A percentile compares a stretch with the other conserved stretches of the same genome.
These are phyloP conservation scores for Alternaria arbusti DNA, from an alignment of 2,329 filamentous ascomycete genomes.

Conservation along the genomic window DNA sequence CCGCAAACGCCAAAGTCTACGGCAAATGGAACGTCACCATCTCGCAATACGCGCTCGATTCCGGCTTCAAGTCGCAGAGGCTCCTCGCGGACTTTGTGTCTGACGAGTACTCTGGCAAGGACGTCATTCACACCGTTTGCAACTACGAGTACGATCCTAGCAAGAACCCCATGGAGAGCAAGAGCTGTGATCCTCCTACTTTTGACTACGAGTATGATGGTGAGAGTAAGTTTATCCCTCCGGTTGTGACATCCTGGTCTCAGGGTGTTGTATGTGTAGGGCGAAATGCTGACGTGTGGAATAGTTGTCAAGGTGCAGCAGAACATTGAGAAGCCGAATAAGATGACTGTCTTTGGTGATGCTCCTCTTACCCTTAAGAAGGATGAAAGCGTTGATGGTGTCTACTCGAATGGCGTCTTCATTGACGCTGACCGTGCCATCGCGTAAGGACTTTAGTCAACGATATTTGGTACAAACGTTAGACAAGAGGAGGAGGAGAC, in stretches of 20 bases:
- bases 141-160: background rate
- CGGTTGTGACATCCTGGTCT: background rate
- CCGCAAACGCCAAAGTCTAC: background rate
- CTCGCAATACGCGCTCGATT: background rate
- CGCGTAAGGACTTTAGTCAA: background rate
- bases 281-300: background rate
- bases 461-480: accelerated
- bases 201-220: slow-evolving; percentile 11
- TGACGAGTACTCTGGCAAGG: slow-evolving; percentile 5
- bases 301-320: slow-evolving; percentile 16
- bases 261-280: background rate
- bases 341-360: slow-evolving; percentile 17
- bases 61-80: background rate
- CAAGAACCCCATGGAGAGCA: background rate
- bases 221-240: slow-evolving; percentile 6
- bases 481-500: background rate
- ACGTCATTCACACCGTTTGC: slow-evolving; percentile 4
- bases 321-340: slow-evolving; percentile 7
- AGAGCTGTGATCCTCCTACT: background rate
- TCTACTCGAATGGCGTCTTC: background rate
- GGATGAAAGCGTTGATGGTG: background rate
- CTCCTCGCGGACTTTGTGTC: slow-evolving; percentile 12
- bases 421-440: slow-evolving; percentile 15
- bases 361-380: slow-evolving; percentile 1
- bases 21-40: slow-evolving; percentile 3